These are phyloP conservation scores for Nemophila menziesii DNA, from an alignment of 257 asterid species.

Conservation along the genomic window DNA sequence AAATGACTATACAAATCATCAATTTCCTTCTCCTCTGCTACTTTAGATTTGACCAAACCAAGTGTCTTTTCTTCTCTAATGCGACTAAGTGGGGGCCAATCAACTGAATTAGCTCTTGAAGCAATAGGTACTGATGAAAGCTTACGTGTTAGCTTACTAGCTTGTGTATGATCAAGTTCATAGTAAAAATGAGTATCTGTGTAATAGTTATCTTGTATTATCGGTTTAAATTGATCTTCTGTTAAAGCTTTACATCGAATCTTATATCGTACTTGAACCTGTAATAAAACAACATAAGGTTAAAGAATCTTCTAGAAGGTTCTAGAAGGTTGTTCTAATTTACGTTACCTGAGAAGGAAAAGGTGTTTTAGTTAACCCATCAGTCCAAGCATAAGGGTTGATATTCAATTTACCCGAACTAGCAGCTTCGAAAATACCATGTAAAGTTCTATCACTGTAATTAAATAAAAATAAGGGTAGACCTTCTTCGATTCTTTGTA, in stretches of 20 bases:
- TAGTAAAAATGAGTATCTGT: conserved; percentile 54
- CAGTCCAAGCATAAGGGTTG: conserved; percentile 87
- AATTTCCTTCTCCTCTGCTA: no score
- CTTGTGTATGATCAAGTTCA: conserved; percentile 79
- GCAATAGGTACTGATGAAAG: no score
- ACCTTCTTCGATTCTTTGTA: conserved; percentile 66
- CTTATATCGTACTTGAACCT: no score
- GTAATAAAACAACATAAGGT: no score
- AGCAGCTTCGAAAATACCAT: conserved; percentile 83
- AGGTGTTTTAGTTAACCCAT: conserved; percentile 57
- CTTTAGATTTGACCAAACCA: no score
- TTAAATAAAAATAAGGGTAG: conserved; percentile 75
- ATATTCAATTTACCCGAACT: conserved; percentile 60
- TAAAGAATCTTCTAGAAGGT: conserved; percentile 6
- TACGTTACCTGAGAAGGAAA: conserved; percentile 75
- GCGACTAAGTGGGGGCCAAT: no score
- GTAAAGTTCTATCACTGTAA: conserved; percentile 47
- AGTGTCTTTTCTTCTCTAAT: no score
- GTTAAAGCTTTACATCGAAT: conserved; percentile 40
- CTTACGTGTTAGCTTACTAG: conserved; percentile 51
- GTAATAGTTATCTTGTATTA: conserved; percentile 65
- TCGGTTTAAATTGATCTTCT: conserved; percentile 57
- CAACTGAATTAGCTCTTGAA: no score
- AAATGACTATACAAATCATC: no score
- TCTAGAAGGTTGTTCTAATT: conserved; percentile 12